Evolutionary conservation across 2,329 filamentous ascomycete species (phyloP).

Genomic region (Arthroderma uncinatum): DNA sequence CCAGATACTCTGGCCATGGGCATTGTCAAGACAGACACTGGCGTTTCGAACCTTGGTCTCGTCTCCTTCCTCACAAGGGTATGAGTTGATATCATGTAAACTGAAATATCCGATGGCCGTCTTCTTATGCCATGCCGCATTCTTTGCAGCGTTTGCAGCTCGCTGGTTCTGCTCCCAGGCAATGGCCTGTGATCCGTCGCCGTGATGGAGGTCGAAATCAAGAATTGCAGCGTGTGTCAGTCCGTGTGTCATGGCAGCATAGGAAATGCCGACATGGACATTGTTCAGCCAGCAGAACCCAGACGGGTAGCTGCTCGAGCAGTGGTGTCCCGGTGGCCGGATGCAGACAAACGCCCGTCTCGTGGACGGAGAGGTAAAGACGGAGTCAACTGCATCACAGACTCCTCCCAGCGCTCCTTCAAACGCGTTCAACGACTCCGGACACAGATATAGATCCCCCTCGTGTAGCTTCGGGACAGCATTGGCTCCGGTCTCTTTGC

Average conservation of each 20-base stretch:
- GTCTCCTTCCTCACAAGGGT: slow-evolving; percentile 90
- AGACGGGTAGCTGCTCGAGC: slow-evolving; percentile 76
- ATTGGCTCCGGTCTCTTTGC: slow-evolving; percentile 32
- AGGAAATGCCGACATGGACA: slow-evolving; percentile 90
- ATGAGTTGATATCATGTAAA: slow-evolving; percentile 96
- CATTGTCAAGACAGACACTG: slow-evolving; percentile 85
- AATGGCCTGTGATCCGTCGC: slow-evolving; percentile 90
- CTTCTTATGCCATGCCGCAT: slow-evolving; percentile 65
- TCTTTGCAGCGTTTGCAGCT: slow-evolving; percentile 53
- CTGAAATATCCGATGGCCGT: slow-evolving; percentile 91
- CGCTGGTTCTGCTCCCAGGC: slow-evolving; percentile 81
- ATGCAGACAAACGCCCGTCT: slow-evolving; percentile 82
- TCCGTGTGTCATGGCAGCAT: slow-evolving; percentile 71
- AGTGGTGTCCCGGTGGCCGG: slow-evolving; percentile 89
- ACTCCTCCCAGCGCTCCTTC: slow-evolving; percentile 87
- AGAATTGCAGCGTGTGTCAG: slow-evolving; percentile 89
- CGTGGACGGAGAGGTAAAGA: slow-evolving; percentile 56
- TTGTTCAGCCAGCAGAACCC: slow-evolving; percentile 99
- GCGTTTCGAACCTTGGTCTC: slow-evolving; percentile 87
- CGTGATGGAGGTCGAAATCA: slow-evolving; percentile 85
- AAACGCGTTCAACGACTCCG: slow-evolving; percentile 74
- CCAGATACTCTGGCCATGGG: slow-evolving; percentile 89
- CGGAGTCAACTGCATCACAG: slow-evolving; percentile 79
- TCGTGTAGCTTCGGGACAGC: slow-evolving; percentile 55
- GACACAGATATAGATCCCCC: slow-evolving; percentile 81